Evolutionary conservation across 2,329 filamentous ascomycete species (phyloP).

Genomic region (Aspergillus tubingensis): DNA sequence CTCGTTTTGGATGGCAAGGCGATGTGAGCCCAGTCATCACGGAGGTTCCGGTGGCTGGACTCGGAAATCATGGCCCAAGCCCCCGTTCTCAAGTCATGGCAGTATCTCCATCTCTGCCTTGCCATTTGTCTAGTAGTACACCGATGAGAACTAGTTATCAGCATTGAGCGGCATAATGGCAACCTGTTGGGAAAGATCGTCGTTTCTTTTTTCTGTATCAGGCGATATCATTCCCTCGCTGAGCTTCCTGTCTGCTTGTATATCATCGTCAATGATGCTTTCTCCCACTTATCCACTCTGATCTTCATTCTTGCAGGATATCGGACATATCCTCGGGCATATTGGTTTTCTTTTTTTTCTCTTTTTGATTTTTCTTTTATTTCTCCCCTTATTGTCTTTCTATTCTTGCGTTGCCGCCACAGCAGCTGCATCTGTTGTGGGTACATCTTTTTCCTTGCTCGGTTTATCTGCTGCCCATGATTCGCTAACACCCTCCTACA

Average conservation of each 20-base stretch:
- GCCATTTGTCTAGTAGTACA: constrained; percentile 8
- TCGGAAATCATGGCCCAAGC: constrained; percentile 13
- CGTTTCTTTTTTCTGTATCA: constrained; percentile 21
- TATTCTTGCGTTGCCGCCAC: constrained; percentile 18
- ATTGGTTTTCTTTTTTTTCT: constrained; percentile 14
- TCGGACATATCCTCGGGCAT: constrained; percentile 25
- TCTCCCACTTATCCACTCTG: constrained; percentile 11
- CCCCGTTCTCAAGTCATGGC: constrained; percentile 13
- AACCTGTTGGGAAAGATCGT: constrained; percentile 16
- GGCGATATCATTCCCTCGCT: constrained; percentile 20
- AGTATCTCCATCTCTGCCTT: constrained; percentile 14
- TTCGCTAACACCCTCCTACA: background rate
- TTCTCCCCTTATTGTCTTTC: constrained; percentile 11
- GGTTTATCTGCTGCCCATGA: constrained; percentile 4
- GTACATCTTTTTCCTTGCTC: constrained; percentile 10
- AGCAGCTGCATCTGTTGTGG: constrained; percentile 11
- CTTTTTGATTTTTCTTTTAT: background rate
- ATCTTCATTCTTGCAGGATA: constrained; percentile 20
- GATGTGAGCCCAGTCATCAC: constrained; percentile 18
- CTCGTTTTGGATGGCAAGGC: constrained; percentile 16
- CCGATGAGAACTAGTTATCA: constrained; percentile 9
- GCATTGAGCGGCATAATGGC: constrained; percentile 3
- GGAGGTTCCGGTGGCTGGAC: constrained; percentile 18
- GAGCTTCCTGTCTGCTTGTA: constrained; percentile 19
- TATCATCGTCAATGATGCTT: constrained; percentile 23